These are phyloP conservation scores for Yamadazyma tumulicola DNA, from an alignment of 805 yeast species.

Conservation along the genomic window DNA sequence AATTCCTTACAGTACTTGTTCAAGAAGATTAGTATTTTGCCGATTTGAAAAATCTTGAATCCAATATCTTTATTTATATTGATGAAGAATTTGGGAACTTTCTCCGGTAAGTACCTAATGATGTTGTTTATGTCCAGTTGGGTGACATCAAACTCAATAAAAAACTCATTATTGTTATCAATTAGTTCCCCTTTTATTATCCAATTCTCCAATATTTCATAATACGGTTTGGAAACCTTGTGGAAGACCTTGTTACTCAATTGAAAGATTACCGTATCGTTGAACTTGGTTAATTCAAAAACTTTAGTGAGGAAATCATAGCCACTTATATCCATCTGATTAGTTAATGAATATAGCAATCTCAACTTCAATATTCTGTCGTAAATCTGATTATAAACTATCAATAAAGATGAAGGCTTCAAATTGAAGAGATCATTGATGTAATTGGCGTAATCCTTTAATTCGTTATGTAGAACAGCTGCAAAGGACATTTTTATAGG, in stretches of 20 bases:
- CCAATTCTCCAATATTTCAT: slow-evolving; percentile 63
- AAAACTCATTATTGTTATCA: slow-evolving; percentile 60
- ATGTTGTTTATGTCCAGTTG: slow-evolving; percentile 32
- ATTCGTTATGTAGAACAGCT: slow-evolving; percentile 42
- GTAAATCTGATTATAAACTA: slow-evolving; percentile 39
- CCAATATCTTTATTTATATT: slow-evolving; percentile 29
- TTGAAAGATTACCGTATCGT: slow-evolving; percentile 52
- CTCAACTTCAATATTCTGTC: slow-evolving; percentile 58
- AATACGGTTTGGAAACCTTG: slow-evolving; percentile 55
- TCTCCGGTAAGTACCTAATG: slow-evolving; percentile 26
- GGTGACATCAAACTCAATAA: slow-evolving; percentile 37
- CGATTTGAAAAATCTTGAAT: slow-evolving; percentile 57
- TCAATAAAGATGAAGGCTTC: slow-evolving; percentile 26
- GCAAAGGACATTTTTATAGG: slow-evolving; percentile 63
- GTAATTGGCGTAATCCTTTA: slow-evolving; percentile 29
- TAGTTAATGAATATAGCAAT: slow-evolving; percentile 45
- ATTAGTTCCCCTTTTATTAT: slow-evolving; percentile 59
- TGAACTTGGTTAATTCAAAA: slow-evolving; percentile 51
- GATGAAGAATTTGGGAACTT: slow-evolving; percentile 46
- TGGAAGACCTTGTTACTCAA: slow-evolving; percentile 44
- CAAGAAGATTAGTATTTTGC: slow-evolving; percentile 66
- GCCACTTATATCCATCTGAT: slow-evolving; percentile 35
- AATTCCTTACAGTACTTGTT: slow-evolving; percentile 63
- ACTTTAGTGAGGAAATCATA: slow-evolving; percentile 55
- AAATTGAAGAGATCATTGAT: slow-evolving; percentile 32